Evolutionary conservation across 2,329 filamentous ascomycete species (phyloP).

Genomic region (Aspergillus ustus): DNA sequence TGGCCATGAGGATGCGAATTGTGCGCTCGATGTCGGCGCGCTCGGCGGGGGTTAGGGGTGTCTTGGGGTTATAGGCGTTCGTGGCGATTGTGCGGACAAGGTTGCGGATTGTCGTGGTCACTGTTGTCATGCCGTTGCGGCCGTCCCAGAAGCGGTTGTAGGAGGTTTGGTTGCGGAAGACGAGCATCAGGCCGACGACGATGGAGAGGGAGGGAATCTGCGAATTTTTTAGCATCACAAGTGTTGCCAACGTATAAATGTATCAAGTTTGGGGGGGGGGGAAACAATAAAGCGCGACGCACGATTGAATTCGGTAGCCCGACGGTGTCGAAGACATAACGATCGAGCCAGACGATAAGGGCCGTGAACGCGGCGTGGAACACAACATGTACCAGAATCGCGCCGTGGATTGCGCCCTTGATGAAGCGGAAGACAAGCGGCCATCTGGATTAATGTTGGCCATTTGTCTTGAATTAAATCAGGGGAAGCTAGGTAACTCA

Average conservation of each 20-base stretch:
- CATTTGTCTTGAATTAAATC: neutral
- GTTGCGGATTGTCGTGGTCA: conserved; percentile 64
- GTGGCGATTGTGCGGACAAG: conserved; percentile 61
- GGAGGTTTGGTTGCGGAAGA: conserved; percentile 67
- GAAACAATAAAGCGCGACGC: conserved; percentile 24
- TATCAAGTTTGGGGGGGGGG: neutral
- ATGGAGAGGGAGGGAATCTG: conserved; percentile 66
- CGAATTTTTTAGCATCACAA: neutral
- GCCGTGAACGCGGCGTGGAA: conserved; percentile 64
- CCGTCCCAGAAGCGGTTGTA: conserved; percentile 70
- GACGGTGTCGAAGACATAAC: conserved; percentile 54
- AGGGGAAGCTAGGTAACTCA: conserved; percentile 4
- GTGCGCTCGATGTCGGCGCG: conserved; percentile 62
- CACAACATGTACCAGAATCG: conserved; percentile 61
- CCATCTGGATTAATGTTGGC: conserved; percentile 48
- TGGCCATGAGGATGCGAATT: conserved; percentile 62
- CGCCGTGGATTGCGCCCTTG: conserved; percentile 66
- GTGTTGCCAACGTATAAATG: neutral
- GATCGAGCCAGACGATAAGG: conserved; percentile 63
- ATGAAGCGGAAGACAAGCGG: conserved; percentile 67
- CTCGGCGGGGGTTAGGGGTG: conserved; percentile 48
- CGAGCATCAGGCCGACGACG: conserved; percentile 69
- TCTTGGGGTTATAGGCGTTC: conserved; percentile 45
- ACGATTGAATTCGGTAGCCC: conserved; percentile 64
- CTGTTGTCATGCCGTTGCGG: conserved; percentile 59